These are phyloP conservation scores for Claviceps arundinis DNA, from an alignment of 2,329 filamentous ascomycete species.

Conservation along the genomic window DNA sequence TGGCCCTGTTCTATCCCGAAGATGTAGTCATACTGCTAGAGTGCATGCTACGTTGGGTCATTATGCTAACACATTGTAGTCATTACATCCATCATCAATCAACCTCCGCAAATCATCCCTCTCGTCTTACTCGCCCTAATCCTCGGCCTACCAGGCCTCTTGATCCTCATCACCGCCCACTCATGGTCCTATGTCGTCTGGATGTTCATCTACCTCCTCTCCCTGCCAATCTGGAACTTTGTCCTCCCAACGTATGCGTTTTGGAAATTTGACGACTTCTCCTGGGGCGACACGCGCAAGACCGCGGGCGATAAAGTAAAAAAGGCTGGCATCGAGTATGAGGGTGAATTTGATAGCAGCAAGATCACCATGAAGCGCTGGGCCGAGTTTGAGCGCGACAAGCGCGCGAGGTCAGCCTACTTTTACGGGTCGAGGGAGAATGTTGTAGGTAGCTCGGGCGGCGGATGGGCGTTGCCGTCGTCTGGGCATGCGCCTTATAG, in stretches of 20 bases:
- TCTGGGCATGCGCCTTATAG: conserved; percentile 22
- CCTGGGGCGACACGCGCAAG: conserved; percentile 96
- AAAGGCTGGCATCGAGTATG: conserved; percentile 73
- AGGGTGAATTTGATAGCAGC: conserved; percentile 94
- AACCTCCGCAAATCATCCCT: conserved; percentile 73
- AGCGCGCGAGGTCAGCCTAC: conserved; percentile 35
- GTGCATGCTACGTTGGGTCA: too few species aligned
- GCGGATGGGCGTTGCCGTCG: conserved; percentile 28
- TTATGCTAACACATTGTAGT: conserved; percentile 33
- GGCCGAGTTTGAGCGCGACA: conserved; percentile 80
- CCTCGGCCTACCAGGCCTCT: conserved; percentile 78
- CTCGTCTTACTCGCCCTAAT: conserved; percentile 81
- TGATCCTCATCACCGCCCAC: conserved; percentile 89
- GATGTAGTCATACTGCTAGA: too few species aligned
- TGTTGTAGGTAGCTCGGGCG: conserved; percentile 25
- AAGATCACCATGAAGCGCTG: conserved; percentile 99
- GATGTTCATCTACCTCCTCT: conserved; percentile 94
- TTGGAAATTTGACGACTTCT: conserved; percentile 99
- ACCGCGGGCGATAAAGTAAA: conserved; percentile 81
- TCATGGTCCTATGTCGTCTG: conserved; percentile 83
- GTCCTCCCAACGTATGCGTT: conserved; percentile 86
- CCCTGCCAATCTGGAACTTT: conserved; percentile 96
- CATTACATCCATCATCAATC: conserved; percentile 69
- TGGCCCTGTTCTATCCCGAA: too few species aligned
- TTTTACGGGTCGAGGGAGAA: conserved; percentile 38